Percentiles rank a stretch among this genome's conserved stretches.
Conservation (phyloP, 108 stramenopile species). For the Skeletonema tropicum region DNA sequence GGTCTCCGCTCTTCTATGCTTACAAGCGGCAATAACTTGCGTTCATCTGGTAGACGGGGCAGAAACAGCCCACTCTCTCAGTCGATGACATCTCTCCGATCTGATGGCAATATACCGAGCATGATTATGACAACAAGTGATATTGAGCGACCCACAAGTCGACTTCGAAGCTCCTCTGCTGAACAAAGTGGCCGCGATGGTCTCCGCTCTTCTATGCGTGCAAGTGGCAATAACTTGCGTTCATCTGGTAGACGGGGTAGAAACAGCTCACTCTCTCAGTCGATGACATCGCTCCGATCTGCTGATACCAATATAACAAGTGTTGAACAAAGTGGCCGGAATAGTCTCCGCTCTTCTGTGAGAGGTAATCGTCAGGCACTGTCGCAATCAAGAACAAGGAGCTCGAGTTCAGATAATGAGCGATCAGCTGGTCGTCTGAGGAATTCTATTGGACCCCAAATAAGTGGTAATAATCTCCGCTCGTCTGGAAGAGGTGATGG, state of each 20-base stretch:
- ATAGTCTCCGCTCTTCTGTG: background rate
- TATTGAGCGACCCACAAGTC: background rate
- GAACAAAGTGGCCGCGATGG: background rate
- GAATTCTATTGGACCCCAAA: background rate
- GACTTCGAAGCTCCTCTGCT: background rate
- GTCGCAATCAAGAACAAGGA: background rate
- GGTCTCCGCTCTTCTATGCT: too few species aligned
- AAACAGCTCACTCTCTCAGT: background rate
- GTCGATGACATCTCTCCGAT: background rate
- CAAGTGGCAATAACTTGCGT: background rate
- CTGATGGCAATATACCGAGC: background rate
- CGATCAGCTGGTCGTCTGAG: background rate
- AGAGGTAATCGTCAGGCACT: background rate
- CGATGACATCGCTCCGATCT: background rate
- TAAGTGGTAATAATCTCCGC: background rate
- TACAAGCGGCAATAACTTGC: background rate
- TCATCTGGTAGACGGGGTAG: slow-evolving; percentile 4
- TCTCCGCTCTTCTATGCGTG: too few species aligned
- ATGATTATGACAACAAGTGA: background rate
- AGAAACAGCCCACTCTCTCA: background rate
- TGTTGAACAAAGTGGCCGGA: background rate
- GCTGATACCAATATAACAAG: background rate
- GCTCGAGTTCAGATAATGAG: background rate
- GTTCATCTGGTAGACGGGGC: slow-evolving; percentile 1
- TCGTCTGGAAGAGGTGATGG: background rate